A percentile compares a stretch with the other conserved stretches of the same genome.
Conservation (phyloP, 371 early-diverging fungal genomes). For the Mortierella sp. region DNA sequence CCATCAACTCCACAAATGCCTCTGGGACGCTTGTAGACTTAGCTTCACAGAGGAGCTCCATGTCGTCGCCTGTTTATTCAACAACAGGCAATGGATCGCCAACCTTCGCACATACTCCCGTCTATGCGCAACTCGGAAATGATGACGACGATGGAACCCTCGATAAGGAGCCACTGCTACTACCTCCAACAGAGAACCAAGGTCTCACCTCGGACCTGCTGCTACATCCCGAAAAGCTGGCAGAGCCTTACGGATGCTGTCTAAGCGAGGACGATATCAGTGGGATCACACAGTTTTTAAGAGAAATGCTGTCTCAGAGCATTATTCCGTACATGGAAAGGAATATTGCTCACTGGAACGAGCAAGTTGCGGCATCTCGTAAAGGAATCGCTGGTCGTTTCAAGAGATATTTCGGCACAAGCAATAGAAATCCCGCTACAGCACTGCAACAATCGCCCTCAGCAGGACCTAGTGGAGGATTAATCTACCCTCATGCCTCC, state of each 20-base stretch:
- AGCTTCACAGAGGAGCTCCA: slow-evolving; percentile 40
- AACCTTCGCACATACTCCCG: slow-evolving; percentile 40
- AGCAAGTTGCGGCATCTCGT: slow-evolving; percentile 89
- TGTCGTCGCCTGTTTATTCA: slow-evolving; percentile 51
- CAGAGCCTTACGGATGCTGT: slow-evolving; percentile 67
- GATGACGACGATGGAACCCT: slow-evolving; percentile 50
- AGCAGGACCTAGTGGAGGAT: slow-evolving; percentile 57
- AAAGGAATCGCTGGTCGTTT: slow-evolving; percentile 92
- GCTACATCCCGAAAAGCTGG: slow-evolving; percentile 40
- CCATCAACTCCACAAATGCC: slow-evolving; percentile 26
- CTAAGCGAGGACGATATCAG: slow-evolving; percentile 68
- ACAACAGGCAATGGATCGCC: slow-evolving; percentile 44
- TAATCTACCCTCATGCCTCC: slow-evolving; percentile 79
- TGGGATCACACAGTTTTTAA: slow-evolving; percentile 65
- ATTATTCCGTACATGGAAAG: slow-evolving; percentile 93
- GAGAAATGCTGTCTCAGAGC: slow-evolving; percentile 79
- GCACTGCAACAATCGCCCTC: slow-evolving; percentile 54
- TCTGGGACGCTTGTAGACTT: slow-evolving; percentile 38
- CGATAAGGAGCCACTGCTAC: slow-evolving; percentile 24
- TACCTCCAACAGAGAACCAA: slow-evolving; percentile 25
- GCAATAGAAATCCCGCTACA: slow-evolving; percentile 54
- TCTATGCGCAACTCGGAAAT: slow-evolving; percentile 47
- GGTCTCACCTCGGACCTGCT: slow-evolving; percentile 28
- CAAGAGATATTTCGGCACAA: slow-evolving; percentile 84
- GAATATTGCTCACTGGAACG: slow-evolving; percentile 89